phyloP scores from a whole-genome alignment of 2,329 filamentous ascomycete genomes.

The Trichoderma koningiopsis region DNA sequence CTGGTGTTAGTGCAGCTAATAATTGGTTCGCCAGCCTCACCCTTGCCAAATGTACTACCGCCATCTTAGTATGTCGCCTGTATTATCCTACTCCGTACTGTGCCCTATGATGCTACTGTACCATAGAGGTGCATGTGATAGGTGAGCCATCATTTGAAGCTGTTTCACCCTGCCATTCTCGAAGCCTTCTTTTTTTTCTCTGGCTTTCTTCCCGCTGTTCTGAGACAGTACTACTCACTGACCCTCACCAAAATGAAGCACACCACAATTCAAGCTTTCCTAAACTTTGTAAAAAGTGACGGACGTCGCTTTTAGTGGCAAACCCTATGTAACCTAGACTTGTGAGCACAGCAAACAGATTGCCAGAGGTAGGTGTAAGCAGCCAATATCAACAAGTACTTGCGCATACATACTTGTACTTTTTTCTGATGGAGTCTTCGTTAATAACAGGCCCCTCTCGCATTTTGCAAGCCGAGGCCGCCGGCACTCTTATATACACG shows the following conservation, averaged over 20 bases:
- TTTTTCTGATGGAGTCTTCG: slow-evolving; percentile 12
- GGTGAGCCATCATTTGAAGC: slow-evolving; percentile 3
- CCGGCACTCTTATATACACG: slow-evolving; percentile 22
- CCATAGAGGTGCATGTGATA: slow-evolving; percentile 6
- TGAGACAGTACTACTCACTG: background rate
- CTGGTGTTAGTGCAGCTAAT: slow-evolving; percentile 7
- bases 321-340: slow-evolving; percentile 7
- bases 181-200: slow-evolving; percentile 19
- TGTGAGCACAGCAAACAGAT: slow-evolving; percentile 1
- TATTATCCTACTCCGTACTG: background rate
- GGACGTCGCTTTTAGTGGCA: slow-evolving; percentile 9
- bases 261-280: slow-evolving; percentile 16
- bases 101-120: slow-evolving; percentile 21
- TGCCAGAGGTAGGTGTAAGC: slow-evolving; percentile 17
- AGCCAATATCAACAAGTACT: slow-evolving; percentile 18
- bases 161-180: slow-evolving; percentile 18
- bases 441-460: slow-evolving; percentile 12
- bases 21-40: slow-evolving; percentile 11
- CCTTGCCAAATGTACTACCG: background rate
- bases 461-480: slow-evolving; percentile 10
- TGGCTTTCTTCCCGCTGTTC: background rate
- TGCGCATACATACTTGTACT: slow-evolving; percentile 14
- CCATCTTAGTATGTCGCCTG: background rate
- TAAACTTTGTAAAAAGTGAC: slow-evolving; percentile 17
- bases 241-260: background rate